These are phyloP conservation scores for Naumovozyma castellii DNA, from an alignment of 805 yeast genomes.

Conservation along the genomic window DNA sequence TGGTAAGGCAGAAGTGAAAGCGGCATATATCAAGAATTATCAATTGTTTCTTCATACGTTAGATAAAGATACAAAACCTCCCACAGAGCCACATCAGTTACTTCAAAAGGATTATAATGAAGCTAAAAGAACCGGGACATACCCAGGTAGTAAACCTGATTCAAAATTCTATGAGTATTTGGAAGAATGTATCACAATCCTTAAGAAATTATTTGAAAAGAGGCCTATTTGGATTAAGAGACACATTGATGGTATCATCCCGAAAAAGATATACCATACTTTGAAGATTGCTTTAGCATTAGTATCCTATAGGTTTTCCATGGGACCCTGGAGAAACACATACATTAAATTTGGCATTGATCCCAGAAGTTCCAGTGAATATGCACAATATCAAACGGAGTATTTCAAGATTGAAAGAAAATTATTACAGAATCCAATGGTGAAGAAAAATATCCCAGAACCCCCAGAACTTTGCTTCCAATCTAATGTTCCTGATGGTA, in stretches of 20 bases:
- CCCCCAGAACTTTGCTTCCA: conserved; percentile 28
- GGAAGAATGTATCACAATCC: conserved; percentile 22
- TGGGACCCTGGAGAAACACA: conserved; percentile 93
- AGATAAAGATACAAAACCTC: conserved; percentile 40
- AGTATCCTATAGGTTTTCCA: conserved; percentile 68
- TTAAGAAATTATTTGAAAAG: conserved; percentile 43
- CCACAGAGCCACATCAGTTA: conserved; percentile 41
- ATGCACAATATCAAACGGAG: conserved; percentile 72
- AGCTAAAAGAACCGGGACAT: conserved; percentile 25
- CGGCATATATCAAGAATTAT: conserved; percentile 35
- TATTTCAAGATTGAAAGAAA: conserved; percentile 44
- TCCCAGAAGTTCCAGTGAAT: conserved; percentile 48
- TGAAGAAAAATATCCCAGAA: conserved; percentile 24
- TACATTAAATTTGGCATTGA: conserved; percentile 72
- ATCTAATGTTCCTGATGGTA: conserved; percentile 27
- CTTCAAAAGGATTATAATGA: conserved; percentile 37
- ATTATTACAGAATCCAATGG: conserved; percentile 17
- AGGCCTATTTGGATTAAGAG: conserved; percentile 84
- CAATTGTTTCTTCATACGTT: conserved; percentile 36
- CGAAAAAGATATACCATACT: conserved; percentile 33
- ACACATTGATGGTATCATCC: conserved; percentile 50
- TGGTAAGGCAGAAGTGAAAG: conserved; percentile 40
- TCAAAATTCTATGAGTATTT: conserved; percentile 26
- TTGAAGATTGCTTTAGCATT: conserved; percentile 75
- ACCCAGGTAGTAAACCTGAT: conserved; percentile 29